Evolutionary conservation across 2,329 filamentous ascomycete species (phyloP).

Genomic region (Trichophyton benhamiae): DNA sequence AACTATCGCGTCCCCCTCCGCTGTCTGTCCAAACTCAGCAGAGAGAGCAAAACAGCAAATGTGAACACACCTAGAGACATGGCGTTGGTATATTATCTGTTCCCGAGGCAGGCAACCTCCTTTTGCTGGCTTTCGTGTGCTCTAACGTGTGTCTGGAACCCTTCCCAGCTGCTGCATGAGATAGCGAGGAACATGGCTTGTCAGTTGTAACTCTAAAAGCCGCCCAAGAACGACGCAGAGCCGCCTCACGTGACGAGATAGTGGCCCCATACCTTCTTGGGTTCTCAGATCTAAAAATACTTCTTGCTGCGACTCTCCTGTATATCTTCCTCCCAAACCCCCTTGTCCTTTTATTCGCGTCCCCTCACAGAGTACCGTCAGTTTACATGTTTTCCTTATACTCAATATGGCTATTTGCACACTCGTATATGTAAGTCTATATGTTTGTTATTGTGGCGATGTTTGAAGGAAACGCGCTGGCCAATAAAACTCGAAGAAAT

Average conservation of each 20-base stretch:
- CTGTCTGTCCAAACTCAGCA: background rate
- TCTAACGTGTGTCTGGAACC: background rate
- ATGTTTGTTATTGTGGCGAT: too few relatives aligned
- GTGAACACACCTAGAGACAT: conserved; percentile 7
- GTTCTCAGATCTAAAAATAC: too few relatives aligned
- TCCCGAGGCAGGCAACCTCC: background rate
- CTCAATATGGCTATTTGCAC: too few relatives aligned
- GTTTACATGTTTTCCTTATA: too few relatives aligned
- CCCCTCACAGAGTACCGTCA: too few relatives aligned
- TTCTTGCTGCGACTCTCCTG: too few relatives aligned
- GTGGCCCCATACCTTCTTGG: background rate
- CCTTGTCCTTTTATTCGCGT: too few relatives aligned
- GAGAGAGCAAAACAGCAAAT: background rate
- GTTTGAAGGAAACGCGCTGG: too few relatives aligned
- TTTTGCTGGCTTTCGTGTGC: background rate
- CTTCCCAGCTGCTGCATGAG: background rate
- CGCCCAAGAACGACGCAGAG: background rate
- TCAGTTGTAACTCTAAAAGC: background rate
- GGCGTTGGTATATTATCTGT: background rate
- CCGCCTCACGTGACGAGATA: background rate
- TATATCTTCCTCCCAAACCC: too few relatives aligned
- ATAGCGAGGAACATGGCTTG: background rate
- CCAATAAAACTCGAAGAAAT: too few relatives aligned
- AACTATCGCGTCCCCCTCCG: background rate
- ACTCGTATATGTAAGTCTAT: too few relatives aligned